A percentile compares a stretch with the other conserved stretches of the same genome.
phyloP scores from a whole-genome alignment of 1,284 basidiomycete species.

The Acaromyces ingoldii region DNA sequence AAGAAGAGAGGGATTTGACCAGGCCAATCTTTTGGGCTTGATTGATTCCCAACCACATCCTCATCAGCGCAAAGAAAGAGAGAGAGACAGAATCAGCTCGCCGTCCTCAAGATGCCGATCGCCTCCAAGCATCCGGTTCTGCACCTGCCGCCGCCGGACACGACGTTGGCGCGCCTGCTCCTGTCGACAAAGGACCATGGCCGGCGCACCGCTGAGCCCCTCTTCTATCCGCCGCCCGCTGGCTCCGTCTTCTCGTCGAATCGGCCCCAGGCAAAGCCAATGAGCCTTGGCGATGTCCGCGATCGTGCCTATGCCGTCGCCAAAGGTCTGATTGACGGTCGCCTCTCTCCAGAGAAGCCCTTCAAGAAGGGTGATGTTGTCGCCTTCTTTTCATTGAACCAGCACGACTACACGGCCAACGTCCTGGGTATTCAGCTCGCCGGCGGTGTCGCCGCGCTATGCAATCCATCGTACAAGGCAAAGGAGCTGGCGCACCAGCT shows the following conservation, averaged over 20 bases:
- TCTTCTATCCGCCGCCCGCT: slow-evolving; percentile 28
- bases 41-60: too few species aligned
- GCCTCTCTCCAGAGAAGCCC: slow-evolving; percentile 19
- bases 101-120: too few species aligned
- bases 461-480: slow-evolving; percentile 48
- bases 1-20: too few species aligned
- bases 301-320: slow-evolving; percentile 34
- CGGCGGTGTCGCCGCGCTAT: slow-evolving; percentile 38
- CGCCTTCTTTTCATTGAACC: slow-evolving; percentile 35
- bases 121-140: too few species aligned
- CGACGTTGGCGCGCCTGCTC: too few species aligned
- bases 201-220: slow-evolving; percentile 11
- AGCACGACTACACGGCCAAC: slow-evolving; percentile 43
- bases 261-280: slow-evolving; percentile 22
- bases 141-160: too few species aligned
- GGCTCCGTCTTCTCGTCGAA: slow-evolving; percentile 9
- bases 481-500: slow-evolving; percentile 39
- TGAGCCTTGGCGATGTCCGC: slow-evolving; percentile 27
- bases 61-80: too few species aligned
- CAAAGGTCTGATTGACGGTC: slow-evolving; percentile 23
- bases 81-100: too few species aligned
- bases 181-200: too few species aligned
- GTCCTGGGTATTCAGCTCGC: slow-evolving; percentile 42
- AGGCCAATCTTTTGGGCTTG: too few species aligned
- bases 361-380: slow-evolving; percentile 39